Evolutionary conservation across 2,329 filamentous ascomycete species (phyloP), one percentile per base, ranked within the genome.

Genomic region (Phaeosphaeriaceae sp.): DNA sequence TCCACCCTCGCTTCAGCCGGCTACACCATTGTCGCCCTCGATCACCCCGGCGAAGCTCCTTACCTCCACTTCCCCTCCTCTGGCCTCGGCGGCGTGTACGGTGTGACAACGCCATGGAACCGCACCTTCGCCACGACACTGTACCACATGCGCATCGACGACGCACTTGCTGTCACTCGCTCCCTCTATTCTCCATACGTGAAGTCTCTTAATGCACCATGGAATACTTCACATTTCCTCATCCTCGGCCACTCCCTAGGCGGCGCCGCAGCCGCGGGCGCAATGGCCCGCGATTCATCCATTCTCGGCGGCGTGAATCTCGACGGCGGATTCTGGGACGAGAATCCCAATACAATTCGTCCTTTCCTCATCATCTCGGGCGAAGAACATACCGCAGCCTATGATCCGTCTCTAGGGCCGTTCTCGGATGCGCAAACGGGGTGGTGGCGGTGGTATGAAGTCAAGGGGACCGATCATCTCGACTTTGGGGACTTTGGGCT

Each of bases 401-500:
- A 54, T 19, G 69, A 72, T 49, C 42, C 65, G 0, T 59, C 67
- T 0, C 72, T 67, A 68, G 26, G 58, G 10, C 43, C 48, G 0
- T 74, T 74, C 22, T 60, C 60, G 3, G 32, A 44, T 1, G 65
- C 63, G 23, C 66, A 71, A 54, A 57, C 61, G 13, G 69, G 68
- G 9, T 72, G 69, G 70, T 64, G 59, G 44, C 55, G 65, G 19
- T 68, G 63, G 61, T 30, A 69, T 19, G 67, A 62, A 19, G 55
- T 72, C 17, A 60, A 50, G 0, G 65, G 69, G 1, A 55, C 59
- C 0, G 32, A 23, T 17, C 71, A 74, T 52, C 59, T 65, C 17
- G 65, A 71, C 24, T 71, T 65, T 40, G 57, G 62, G 13, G 71
- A 74, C 57, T 19, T 74, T 15, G 55, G 58, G 21, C 46, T 63